phyloP scores from a whole-genome alignment of 192 early-diverging fungal genomes.

The Coemansia javaensis region DNA sequence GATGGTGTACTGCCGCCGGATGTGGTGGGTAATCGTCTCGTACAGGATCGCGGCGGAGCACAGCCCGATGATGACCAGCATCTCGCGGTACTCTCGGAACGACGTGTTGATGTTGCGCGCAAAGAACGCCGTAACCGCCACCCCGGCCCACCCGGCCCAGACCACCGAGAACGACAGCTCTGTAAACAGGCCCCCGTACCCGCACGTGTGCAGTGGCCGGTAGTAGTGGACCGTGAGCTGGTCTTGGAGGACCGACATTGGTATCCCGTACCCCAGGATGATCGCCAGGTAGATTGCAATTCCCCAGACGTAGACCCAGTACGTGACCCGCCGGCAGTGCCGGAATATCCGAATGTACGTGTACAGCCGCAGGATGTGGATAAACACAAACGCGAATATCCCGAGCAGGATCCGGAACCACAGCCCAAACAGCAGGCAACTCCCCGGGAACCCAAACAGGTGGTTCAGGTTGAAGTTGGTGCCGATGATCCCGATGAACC shows the following conservation, averaged over 20 bases:
- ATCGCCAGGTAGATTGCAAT: constrained; percentile 1
- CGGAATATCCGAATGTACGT: constrained; percentile 39
- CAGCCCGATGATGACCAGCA: constrained; percentile 25
- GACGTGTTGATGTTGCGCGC: constrained; percentile 46
- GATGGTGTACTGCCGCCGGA: constrained; percentile 13
- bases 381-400: constrained; percentile 21
- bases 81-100: constrained; percentile 46
- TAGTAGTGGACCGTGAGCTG: constrained; percentile 14
- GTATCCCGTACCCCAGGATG: constrained; percentile 13
- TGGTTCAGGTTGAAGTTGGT: constrained; percentile 27
- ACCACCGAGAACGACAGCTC: constrained; percentile 37
- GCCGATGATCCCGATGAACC: constrained; percentile 34
- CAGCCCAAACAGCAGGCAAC: constrained; percentile 25
- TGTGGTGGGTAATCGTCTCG: constrained; percentile 28
- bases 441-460: constrained; percentile 3
- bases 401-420: constrained; percentile 39
- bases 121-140: constrained; percentile 7
- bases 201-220: constrained; percentile 1
- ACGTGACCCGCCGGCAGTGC: constrained; percentile 6
- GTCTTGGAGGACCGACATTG: constrained; percentile 15
- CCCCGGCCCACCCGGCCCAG: constrained; percentile 25
- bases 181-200: constrained; percentile 15
- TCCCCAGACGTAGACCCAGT: constrained; percentile 2
- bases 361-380: constrained; percentile 32
- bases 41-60: constrained; percentile 14